These are phyloP conservation scores for Euphorbia pulcherrima DNA, from an alignment of 345 rosid genomes.

Conservation along the genomic window DNA sequence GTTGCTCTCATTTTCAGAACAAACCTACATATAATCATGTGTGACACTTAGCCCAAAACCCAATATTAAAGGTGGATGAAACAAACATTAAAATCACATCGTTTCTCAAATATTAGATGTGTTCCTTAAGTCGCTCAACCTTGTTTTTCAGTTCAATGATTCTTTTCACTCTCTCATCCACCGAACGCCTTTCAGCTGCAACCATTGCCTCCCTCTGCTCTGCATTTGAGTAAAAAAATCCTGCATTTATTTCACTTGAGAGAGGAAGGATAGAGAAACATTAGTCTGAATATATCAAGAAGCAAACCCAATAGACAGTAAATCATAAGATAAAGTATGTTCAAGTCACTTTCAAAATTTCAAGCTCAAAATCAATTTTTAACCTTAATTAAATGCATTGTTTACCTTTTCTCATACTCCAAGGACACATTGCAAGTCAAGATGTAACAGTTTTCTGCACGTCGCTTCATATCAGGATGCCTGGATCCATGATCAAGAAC, in stretches of 20 bases:
- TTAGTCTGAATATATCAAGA: constrained; percentile 29
- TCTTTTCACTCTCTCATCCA: constrained; percentile 78
- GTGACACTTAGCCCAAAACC: constrained; percentile 7
- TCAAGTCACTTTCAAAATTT: not conserved
- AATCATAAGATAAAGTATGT: not conserved
- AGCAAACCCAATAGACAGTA: not conserved
- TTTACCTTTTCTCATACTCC: constrained; percentile 92
- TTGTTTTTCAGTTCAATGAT: constrained; percentile 84
- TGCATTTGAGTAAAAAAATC: constrained; percentile 96
- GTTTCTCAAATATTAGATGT: not conserved
- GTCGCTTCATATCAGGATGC: constrained; percentile 98
- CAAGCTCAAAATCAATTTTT: not conserved
- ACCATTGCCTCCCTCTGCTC: constrained; percentile 99
- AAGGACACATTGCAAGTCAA: constrained; percentile 91
- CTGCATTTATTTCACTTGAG: constrained; percentile 93
- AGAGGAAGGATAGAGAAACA: constrained; percentile 11
- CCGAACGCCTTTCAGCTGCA: constrained; percentile 84
- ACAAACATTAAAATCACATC: not conserved
- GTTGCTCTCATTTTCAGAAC: constrained; percentile 69
- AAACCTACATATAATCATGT: constrained; percentile 56
- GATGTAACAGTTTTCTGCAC: constrained; percentile 90
- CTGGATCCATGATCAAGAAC: constrained; percentile 98
- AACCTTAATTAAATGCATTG: not conserved
- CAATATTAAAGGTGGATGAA: not conserved
- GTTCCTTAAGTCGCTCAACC: constrained; percentile 35